phyloP scores from a whole-genome alignment of 441 rosid genomes.

The Cnidoscolus chayamansa region DNA sequence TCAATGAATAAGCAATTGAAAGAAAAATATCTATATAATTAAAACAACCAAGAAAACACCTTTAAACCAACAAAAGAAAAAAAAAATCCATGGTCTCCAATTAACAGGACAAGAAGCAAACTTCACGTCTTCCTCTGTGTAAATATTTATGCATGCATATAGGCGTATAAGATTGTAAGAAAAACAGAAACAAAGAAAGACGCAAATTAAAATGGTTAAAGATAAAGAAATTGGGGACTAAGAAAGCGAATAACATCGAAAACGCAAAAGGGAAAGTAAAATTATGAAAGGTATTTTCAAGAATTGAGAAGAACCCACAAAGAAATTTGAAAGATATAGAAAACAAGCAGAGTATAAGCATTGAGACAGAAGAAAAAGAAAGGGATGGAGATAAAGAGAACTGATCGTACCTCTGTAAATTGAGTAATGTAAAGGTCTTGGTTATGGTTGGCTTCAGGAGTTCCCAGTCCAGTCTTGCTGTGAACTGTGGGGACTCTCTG shows the following conservation, averaged over 20 bases:
- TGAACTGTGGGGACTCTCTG: too few relatives aligned
- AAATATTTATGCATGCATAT: background rate
- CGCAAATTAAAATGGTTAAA: background rate
- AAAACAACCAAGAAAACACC: background rate
- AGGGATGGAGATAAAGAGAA: background rate
- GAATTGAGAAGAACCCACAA: conserved; percentile 10
- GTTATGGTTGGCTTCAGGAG: background rate
- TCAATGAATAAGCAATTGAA: background rate
- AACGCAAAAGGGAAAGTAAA: background rate
- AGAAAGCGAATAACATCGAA: background rate
- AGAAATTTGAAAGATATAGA: background rate
- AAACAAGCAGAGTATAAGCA: background rate
- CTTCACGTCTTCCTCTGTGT: background rate
- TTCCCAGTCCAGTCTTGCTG: background rate
- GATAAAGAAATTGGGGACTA: background rate
- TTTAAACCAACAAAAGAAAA: background rate
- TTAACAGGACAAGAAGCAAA: conserved; percentile 6
- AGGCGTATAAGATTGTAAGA: background rate
- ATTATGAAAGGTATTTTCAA: background rate
- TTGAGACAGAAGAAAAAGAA: background rate
- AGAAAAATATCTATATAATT: background rate
- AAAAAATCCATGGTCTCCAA: background rate
- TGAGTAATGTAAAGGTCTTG: background rate
- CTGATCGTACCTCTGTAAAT: background rate
- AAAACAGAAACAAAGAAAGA: background rate